Conservation (phyloP, 2,329 filamentous ascomycete genomes). For the Aspergillus ochraceoroseus region DNA sequence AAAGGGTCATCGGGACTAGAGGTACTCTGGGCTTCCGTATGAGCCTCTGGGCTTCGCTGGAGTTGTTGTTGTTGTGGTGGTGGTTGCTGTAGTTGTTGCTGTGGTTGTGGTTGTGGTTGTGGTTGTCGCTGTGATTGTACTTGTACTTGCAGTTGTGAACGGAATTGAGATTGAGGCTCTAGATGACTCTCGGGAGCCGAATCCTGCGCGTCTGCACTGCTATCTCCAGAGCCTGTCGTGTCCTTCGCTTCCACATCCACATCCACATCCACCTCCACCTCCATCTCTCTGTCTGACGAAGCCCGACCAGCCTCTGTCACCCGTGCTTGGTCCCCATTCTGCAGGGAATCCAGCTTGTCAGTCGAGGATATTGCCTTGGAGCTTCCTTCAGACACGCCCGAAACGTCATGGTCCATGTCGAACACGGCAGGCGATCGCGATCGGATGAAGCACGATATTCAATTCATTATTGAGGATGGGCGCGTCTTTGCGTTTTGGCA, state of each 20-base stretch:
- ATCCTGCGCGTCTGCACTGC: conserved; percentile 1
- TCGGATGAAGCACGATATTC: conserved; percentile 13
- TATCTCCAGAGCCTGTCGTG: conserved; percentile 5
- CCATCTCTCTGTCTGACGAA: conserved; percentile 13
- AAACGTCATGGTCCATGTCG: conserved; percentile 32
- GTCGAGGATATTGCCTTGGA: conserved; percentile 18
- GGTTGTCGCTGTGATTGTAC: background rate
- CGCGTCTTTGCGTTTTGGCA: background rate
- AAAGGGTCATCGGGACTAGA: background rate
- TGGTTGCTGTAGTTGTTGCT: background rate
- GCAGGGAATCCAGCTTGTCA: conserved; percentile 13
- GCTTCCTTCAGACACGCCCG: conserved; percentile 23
- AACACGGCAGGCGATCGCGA: conserved; percentile 12
- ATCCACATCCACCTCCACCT: too few species aligned
- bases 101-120: background rate
- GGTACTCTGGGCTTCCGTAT: background rate
- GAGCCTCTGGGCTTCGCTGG: too few species aligned
- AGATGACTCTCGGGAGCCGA: conserved; percentile 3
- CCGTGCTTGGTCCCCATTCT: conserved; percentile 12
- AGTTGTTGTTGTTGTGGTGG: too few species aligned
- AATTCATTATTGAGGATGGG: conserved; percentile 13
- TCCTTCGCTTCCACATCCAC: too few species aligned
- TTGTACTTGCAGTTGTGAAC: background rate
- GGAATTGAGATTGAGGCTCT: background rate
- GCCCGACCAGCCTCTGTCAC: conserved; percentile 9